Percentiles rank a stretch among this genome's conserved stretches.
Conservation (phyloP, 1,284 basidiomycete genomes). For the Meira nashicola region DNA sequence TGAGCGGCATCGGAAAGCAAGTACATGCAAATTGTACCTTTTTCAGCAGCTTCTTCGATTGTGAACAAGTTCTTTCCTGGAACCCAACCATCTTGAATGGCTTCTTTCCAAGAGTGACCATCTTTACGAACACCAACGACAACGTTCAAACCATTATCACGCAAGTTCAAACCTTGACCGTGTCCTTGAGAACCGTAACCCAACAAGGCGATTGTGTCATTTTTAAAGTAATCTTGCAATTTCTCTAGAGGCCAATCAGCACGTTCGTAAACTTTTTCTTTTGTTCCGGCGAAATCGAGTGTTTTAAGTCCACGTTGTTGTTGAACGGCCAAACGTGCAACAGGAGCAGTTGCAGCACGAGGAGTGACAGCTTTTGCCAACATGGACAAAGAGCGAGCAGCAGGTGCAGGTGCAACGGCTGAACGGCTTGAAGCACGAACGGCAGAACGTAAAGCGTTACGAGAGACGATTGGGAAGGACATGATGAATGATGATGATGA, state of each 20-base stretch:
- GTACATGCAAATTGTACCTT: conserved; percentile 99
- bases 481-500: conserved; percentile 3
- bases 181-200: conserved; percentile 96
- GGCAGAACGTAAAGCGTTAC: conserved; percentile 32
- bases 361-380: conserved; percentile 25
- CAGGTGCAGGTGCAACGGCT: conserved; percentile 5
- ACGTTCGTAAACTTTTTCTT: conserved; percentile 95
- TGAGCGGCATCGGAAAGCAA: conserved; percentile 97
- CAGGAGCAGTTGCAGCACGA: conserved; percentile 21
- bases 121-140: conserved; percentile 96
- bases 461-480: conserved; percentile 24
- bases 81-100: conserved; percentile 94
- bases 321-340: conserved; percentile 3
- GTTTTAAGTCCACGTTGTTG: conserved; percentile 73
- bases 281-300: conserved; percentile 83
- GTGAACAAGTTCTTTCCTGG: conserved; percentile 96
- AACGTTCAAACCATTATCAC: conserved; percentile 97
- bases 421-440: conserved; percentile 24
- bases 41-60: conserved; percentile 93
- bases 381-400: conserved; percentile 30
- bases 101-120: conserved; percentile 94
- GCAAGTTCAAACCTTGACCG: conserved; percentile 79
- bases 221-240: conserved; percentile 93
- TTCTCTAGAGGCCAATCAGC: conserved; percentile 96
- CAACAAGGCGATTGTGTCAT: conserved; percentile 87